Conservation (phyloP, 1,139 yeast species). For the Suhomyces terraborum region DNA sequence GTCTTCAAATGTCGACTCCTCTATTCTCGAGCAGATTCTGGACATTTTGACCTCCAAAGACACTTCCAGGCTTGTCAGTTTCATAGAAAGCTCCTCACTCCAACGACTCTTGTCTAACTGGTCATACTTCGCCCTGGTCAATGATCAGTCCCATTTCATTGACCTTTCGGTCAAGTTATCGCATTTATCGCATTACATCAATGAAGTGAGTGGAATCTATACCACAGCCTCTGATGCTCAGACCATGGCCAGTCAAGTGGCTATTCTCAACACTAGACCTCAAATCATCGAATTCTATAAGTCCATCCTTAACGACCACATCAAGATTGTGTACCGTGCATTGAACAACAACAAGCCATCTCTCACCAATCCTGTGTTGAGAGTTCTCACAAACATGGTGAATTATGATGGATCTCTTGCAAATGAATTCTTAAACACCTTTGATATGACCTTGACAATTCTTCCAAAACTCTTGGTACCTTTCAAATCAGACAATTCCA, state of each 20-base stretch:
- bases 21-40: slow-evolving; percentile 21
- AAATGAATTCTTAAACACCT: slow-evolving; percentile 60
- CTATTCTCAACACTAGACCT: slow-evolving; percentile 22
- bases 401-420: slow-evolving; percentile 49
- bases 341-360: slow-evolving; percentile 60
- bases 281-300: slow-evolving; percentile 42
- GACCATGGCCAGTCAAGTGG: slow-evolving; percentile 13
- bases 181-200: slow-evolving; percentile 26
- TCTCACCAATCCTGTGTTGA: slow-evolving; percentile 61
- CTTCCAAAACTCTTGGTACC: slow-evolving; percentile 66
- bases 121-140: slow-evolving; percentile 66
- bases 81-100: slow-evolving; percentile 24
- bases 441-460: slow-evolving; percentile 66
- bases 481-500: slow-evolving; percentile 45
- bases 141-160: slow-evolving; percentile 56
- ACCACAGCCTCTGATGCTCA: slow-evolving; percentile 18
- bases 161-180: slow-evolving; percentile 39
- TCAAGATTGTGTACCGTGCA: slow-evolving; percentile 69
- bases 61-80: slow-evolving; percentile 15
- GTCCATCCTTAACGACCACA: slow-evolving; percentile 55
- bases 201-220: slow-evolving; percentile 9
- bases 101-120: slow-evolving; percentile 39
- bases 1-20: slow-evolving; percentile 22
- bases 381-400: slow-evolving; percentile 55
- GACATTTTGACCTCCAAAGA: slow-evolving; percentile 15